A percentile compares a stretch with the other conserved stretches of the same genome.
Conservation (phyloP, 371 early-diverging fungal species). For the Rhizomucor pusillus region DNA sequence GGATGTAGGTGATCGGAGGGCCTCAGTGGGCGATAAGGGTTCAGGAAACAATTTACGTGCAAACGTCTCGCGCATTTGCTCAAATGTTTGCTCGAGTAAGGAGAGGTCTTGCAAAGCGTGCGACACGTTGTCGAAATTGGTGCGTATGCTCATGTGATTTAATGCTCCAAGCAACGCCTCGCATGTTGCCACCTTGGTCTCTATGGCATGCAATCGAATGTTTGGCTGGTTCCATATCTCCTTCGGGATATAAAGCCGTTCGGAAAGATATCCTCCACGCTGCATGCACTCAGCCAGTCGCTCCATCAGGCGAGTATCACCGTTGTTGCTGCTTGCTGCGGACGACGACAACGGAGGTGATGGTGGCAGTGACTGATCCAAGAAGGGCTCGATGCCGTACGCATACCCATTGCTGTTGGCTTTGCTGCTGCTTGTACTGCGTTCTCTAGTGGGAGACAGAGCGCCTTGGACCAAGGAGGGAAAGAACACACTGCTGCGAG, state of each 20-base stretch:
- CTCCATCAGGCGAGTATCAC: conserved; percentile 10
- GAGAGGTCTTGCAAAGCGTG: conserved; percentile 18
- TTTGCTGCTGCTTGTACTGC: too few relatives aligned
- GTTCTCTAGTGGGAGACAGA: too few relatives aligned
- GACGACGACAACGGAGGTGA: too few relatives aligned
- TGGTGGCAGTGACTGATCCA: too few relatives aligned
- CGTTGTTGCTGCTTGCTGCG: too few relatives aligned
- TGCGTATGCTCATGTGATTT: conserved; percentile 15
- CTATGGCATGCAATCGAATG: conserved; percentile 23
- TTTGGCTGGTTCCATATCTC: conserved; percentile 36
- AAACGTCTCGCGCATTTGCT: conserved; percentile 19
- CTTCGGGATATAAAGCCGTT: conserved; percentile 26
- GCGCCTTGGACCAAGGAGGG: not conserved
- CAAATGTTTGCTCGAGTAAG: conserved; percentile 18
- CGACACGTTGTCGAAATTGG: conserved; percentile 21
- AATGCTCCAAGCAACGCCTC: conserved; percentile 18
- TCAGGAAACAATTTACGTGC: conserved; percentile 13
- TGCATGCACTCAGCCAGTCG: conserved; percentile 20
- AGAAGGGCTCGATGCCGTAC: too few relatives aligned
- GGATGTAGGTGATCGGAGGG: not conserved
- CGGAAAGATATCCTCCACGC: conserved; percentile 30
- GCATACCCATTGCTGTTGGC: too few relatives aligned
- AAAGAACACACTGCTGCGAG: not conserved
- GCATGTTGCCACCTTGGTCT: conserved; percentile 26
- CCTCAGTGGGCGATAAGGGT: not conserved